Conservation (phyloP, 345 rosid species). For the Balakata baccata region DNA sequence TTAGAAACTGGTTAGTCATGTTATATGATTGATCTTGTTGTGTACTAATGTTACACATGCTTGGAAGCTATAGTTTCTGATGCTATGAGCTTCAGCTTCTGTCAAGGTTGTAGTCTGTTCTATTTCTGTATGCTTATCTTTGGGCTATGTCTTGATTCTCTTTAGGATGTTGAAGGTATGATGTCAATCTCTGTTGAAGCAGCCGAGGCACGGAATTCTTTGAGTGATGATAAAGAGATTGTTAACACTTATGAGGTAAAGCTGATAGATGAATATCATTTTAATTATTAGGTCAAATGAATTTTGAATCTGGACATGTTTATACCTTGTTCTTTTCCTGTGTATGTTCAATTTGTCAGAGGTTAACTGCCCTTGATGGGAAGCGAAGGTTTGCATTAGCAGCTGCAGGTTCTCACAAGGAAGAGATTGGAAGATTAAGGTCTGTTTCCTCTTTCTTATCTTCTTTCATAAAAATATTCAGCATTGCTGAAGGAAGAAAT, state of each 20-base stretch:
- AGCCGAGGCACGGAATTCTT: conserved; percentile 82
- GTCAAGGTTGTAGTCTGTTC: conserved; percentile 15
- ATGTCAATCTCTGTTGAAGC: conserved; percentile 99
- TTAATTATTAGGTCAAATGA: neutral
- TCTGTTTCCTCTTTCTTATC: conserved; percentile 25
- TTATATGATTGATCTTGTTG: neutral
- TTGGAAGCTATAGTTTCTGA: conserved; percentile 1
- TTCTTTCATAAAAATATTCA: neutral
- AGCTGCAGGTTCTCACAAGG: conserved; percentile 80
- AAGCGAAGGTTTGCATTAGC: conserved; percentile 97
- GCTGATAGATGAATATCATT: neutral
- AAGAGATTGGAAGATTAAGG: conserved; percentile 95
- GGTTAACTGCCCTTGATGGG: conserved; percentile 97
- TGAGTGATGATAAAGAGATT: conserved; percentile 93
- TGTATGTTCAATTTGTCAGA: conserved; percentile 39
- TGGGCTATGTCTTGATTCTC: conserved; percentile 16
- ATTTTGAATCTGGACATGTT: neutral
- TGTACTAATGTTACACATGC: conserved; percentile 1
- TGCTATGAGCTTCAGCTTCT: conserved; percentile 11
- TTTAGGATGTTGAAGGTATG: conserved; percentile 98
- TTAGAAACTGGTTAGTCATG: neutral
- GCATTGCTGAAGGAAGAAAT: neutral
- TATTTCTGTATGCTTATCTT: conserved; percentile 1
- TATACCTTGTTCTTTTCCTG: neutral
- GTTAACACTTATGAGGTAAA: conserved; percentile 91